A percentile compares a stretch with the other conserved stretches of the same genome.
Conservation (phyloP, 495 filamentous ascomycete genomes). For the Penicillium diatomitis region DNA sequence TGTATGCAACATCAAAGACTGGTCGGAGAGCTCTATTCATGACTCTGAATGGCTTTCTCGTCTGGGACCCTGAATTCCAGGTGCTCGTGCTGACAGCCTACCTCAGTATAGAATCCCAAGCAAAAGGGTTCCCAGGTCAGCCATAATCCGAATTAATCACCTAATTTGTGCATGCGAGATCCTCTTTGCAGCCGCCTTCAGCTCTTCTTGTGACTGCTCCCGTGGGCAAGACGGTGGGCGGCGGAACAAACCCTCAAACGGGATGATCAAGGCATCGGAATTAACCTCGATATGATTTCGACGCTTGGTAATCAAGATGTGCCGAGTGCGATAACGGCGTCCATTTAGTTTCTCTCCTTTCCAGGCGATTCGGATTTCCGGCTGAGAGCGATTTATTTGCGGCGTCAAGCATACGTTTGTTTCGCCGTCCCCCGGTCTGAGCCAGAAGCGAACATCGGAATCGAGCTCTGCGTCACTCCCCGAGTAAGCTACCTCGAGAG, state of each 20-base stretch:
- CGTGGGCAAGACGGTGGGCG: not conserved
- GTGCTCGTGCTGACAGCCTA: slow-evolving; percentile 31
- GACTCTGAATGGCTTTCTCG: slow-evolving; percentile 78
- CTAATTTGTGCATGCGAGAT: not conserved
- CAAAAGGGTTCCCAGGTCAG: not conserved
- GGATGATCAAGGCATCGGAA: not conserved
- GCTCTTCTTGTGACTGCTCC: slow-evolving; percentile 4
- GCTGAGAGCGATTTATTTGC: not conserved
- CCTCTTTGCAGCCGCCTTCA: not conserved
- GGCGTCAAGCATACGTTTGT: slow-evolving; percentile 2
- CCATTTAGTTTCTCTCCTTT: slow-evolving; percentile 1
- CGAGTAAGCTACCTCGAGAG: too few relatives aligned
- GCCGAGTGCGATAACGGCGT: not conserved
- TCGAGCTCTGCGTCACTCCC: too few relatives aligned
- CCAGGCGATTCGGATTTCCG: slow-evolving; percentile 2
- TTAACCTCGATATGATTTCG: not conserved
- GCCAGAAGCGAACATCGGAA: slow-evolving; percentile 4
- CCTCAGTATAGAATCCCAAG: too few relatives aligned
- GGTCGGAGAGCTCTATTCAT: slow-evolving; percentile 18
- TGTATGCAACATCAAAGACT: slow-evolving; percentile 16
- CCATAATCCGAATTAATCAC: not conserved
- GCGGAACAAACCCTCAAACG: slow-evolving; percentile 3
- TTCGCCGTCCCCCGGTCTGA: not conserved
- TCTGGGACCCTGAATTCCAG: slow-evolving; percentile 74
- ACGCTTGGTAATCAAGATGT: not conserved